Evolutionary conservation across 192 early-diverging fungal species (phyloP), one percentile per base, ranked within the genome.

Genomic region (Coemansia sp.): DNA sequence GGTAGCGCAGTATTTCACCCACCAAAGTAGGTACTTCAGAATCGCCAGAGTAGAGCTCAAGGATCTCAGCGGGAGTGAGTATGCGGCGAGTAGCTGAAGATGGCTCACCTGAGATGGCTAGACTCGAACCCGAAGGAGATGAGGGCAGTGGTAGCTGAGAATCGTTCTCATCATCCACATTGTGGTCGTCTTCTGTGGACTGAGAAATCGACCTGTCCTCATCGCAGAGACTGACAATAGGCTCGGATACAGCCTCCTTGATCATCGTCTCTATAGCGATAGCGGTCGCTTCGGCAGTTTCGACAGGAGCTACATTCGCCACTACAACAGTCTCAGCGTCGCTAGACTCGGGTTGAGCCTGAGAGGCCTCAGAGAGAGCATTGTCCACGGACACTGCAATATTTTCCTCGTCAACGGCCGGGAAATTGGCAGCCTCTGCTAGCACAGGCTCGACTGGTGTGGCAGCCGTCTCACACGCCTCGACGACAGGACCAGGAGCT

Each of bases 1-100:
- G 83, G 62, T 93, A 94, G 66, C 84, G 83, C 67, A 88, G 88
- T 54, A 89, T 89, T 53, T 88, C 86, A 31, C 73, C 87, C 7
- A 87, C 84, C 40, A 87, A 73, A 14, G 67, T 70, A 8, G 84
- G 78, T 8, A 78, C 72, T n/a, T 77, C 62, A 3, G 72, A 60
- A 21, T 86, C 72, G 21, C 88, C 89, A 40, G 87, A 84, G 53
- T 85, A 85, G 40, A 89, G 62, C 48, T 66, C 62, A 9, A 80
- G 67, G 31, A 81, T 80, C 62, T 81, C 81, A 8, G 78, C 54
- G 9, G 64, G 54, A 5, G 74, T 44, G 37, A 88, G 73, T 11
- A 76, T 71, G 67, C 78, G 75, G 13, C 78, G 56, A 6, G 27
- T 6, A 31, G n/a, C 29, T 2, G 87, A 70, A 24, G 80, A 63